These are phyloP conservation scores for Trichoderma koningiopsis DNA, from an alignment of 2,329 filamentous ascomycete genomes.

Conservation along the genomic window DNA sequence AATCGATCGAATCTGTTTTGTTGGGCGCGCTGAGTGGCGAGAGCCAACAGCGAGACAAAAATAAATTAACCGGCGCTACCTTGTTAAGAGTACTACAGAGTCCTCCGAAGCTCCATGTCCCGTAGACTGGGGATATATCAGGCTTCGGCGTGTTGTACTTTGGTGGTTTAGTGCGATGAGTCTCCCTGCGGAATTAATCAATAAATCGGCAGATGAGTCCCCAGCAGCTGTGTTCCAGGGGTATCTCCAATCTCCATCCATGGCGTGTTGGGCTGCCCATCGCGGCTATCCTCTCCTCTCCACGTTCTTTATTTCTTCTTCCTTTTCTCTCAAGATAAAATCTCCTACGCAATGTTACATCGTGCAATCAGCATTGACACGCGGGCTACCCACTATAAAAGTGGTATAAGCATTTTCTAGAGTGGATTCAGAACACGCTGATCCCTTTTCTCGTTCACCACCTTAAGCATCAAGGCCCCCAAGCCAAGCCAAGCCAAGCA, in stretches of 20 bases:
- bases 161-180: neutral
- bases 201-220: neutral
- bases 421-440: neutral
- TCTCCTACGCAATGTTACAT: neutral
- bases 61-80: too few relatives aligned
- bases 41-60: too few relatives aligned
- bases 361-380: neutral
- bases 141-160: neutral
- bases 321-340: neutral
- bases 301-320: neutral
- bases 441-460: neutral
- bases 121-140: too few relatives aligned
- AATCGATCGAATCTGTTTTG: neutral
- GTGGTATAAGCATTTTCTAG: neutral
- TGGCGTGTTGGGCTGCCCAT: conserved; percentile 16
- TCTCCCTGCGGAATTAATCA: neutral
- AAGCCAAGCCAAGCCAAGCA: too few relatives aligned
- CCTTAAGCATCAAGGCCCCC: neutral
- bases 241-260: neutral
- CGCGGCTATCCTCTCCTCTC: neutral
- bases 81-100: too few relatives aligned
- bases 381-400: neutral
- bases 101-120: neutral
- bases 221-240: neutral
- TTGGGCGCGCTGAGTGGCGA: neutral